These are phyloP conservation scores for Nothophaeocryptopus gaeumannii DNA, from an alignment of 2,329 filamentous ascomycete genomes.

Conservation along the genomic window DNA sequence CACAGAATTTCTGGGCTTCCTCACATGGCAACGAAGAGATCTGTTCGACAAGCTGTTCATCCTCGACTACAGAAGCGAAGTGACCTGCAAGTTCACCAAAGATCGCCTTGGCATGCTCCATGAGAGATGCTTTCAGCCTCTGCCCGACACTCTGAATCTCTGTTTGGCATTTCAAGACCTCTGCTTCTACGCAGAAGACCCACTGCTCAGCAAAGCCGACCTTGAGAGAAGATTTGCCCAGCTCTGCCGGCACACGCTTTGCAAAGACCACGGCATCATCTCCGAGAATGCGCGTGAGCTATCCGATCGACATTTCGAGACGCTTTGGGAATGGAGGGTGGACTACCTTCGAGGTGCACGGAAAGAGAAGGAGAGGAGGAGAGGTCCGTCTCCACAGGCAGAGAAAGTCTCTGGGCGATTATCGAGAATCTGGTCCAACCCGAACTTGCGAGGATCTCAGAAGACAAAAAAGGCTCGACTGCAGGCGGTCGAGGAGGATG, in stretches of 20 bases:
- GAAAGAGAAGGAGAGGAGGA: background rate
- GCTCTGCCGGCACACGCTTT: background rate
- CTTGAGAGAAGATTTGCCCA: background rate
- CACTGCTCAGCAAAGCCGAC: background rate
- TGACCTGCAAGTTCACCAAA: background rate
- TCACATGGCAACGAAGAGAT: slow-evolving; percentile 1
- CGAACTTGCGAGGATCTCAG: too few species aligned
- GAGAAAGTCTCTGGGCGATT: too few species aligned
- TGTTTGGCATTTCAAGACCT: slow-evolving; percentile 1
- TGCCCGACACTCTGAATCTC: background rate
- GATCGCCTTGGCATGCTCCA: background rate
- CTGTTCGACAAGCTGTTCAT: background rate
- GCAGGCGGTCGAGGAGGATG: too few species aligned
- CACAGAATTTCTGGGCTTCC: background rate
- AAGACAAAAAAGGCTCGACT: too few species aligned
- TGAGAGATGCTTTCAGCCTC: background rate
- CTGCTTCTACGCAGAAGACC: slow-evolving; percentile 4
- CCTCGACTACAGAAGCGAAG: background rate
- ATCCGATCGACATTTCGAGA: background rate
- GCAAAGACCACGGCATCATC: background rate
- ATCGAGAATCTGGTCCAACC: too few species aligned
- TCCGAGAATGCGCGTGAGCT: background rate
- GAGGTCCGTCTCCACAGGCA: too few species aligned
- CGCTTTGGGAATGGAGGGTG: background rate
- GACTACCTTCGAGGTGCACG: background rate